phyloP scores from a whole-genome alignment of 2,329 filamentous ascomycete species.

The Lasiodiplodia hormozganensis region DNA sequence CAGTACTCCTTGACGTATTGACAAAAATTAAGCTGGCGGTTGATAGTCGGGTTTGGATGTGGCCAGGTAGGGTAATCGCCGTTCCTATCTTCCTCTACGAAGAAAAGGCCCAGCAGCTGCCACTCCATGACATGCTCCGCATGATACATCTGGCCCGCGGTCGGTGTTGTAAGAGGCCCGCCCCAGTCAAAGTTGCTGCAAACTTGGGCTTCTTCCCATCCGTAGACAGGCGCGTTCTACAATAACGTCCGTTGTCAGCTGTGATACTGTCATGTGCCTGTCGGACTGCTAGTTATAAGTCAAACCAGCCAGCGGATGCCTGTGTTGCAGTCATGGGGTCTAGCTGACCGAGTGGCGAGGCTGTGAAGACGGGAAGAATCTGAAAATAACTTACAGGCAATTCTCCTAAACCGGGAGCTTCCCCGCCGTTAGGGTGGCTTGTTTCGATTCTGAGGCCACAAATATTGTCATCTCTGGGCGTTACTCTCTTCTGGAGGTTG shows the following conservation, averaged over 20 bases:
- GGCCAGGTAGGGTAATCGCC: not conserved
- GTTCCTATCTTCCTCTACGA: not conserved
- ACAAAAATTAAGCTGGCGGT: not conserved
- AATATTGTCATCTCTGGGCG: not conserved
- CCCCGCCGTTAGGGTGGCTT: not conserved
- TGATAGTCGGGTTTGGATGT: not conserved
- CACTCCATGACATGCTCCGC: not conserved
- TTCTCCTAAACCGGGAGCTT: not conserved
- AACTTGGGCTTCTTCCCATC: not conserved
- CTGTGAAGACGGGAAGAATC: not conserved
- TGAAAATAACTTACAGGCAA: not conserved
- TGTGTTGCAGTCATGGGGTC: too few relatives aligned
- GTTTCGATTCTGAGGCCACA: not conserved
- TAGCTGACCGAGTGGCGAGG: too few relatives aligned
- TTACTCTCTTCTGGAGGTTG: too few relatives aligned
- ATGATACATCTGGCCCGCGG: not conserved
- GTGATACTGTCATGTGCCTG: not conserved
- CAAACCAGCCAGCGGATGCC: too few relatives aligned
- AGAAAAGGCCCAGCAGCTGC: not conserved
- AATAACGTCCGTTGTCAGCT: not conserved
- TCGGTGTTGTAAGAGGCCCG: not conserved
- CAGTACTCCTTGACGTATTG: not conserved
- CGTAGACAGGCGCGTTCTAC: not conserved
- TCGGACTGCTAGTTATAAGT: too few relatives aligned
- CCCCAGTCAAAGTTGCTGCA: conserved; percentile 1